Evolutionary conservation across 2,329 filamentous ascomycete species (phyloP).

Genomic region (Geoglossum cookeanum): DNA sequence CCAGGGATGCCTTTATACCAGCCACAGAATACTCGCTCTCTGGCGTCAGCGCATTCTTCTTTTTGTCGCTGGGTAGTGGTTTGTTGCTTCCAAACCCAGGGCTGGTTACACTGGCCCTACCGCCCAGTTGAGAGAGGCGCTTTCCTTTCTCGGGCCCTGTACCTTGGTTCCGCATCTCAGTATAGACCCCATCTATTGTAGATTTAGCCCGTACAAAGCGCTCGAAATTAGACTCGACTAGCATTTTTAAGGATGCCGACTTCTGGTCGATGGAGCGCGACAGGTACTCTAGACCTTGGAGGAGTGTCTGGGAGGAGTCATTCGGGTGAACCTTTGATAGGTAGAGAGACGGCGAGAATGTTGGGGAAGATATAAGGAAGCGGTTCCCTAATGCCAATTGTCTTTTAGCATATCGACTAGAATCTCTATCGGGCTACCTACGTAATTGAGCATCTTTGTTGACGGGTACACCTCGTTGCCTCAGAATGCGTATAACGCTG

Average conservation of each 20-base stretch:
- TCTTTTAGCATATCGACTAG: slow-evolving; percentile 8
- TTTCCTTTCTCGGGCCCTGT: slow-evolving; percentile 23
- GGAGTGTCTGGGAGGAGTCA: slow-evolving; percentile 63
- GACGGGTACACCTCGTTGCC: slow-evolving; percentile 55
- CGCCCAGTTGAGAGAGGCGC: slow-evolving; percentile 47
- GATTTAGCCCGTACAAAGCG: slow-evolving; percentile 94
- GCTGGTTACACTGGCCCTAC: slow-evolving; percentile 36
- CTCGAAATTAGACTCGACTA: slow-evolving; percentile 97
- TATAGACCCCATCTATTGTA: slow-evolving; percentile 97
- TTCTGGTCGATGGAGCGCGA: slow-evolving; percentile 93
- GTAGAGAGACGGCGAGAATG: slow-evolving; percentile 82
- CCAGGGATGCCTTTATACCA: slow-evolving; percentile 71
- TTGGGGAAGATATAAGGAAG: slow-evolving; percentile 87
- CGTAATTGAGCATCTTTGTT: slow-evolving; percentile 68
- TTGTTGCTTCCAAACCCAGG: slow-evolving; percentile 16
- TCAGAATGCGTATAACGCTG: slow-evolving; percentile 67
- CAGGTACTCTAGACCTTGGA: slow-evolving; percentile 67
- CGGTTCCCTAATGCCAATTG: slow-evolving; percentile 45
- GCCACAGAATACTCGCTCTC: slow-evolving; percentile 81
- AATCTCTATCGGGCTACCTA: slow-evolving; percentile 24
- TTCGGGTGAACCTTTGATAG: slow-evolving; percentile 78
- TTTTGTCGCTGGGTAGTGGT: slow-evolving; percentile 31
- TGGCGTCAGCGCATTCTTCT: slow-evolving; percentile 80
- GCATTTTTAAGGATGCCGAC: slow-evolving; percentile 83
- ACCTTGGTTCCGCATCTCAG: slow-evolving; percentile 73